Percentiles rank a stretch among this genome's conserved stretches.
Conservation (phyloP, 345 rosid species). For the rapeseed (Brassica napus) region Da-Ae NC_063446.1:74023501-74024000, state of each 20-base stretch:
- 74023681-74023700: constrained; percentile 94
- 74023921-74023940: constrained; percentile 94
- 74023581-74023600: constrained; percentile 91
- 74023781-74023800: constrained; percentile 59
- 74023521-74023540: constrained; percentile 62
- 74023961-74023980: constrained; percentile 87
- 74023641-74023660: constrained; percentile 80
- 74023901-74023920: constrained; percentile 96
- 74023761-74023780: constrained; percentile 10
- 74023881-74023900: background rate
- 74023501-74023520: constrained; percentile 62
- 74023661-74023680: constrained; percentile 88
- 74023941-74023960: constrained; percentile 53
- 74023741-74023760: background rate
- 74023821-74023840: constrained; percentile 46
- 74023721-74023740: background rate
- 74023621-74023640: constrained; percentile 82
- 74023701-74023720: constrained; percentile 66
- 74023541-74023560: constrained; percentile 80
- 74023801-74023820: constrained; percentile 83
- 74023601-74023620: constrained; percentile 64
- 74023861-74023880: background rate
- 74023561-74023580: constrained; percentile 95
- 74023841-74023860: background rate
- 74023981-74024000: constrained; percentile 23